Evolutionary conservation across 164 flowering plant species (phyloP).

Genomic region (Magnolia changhungtana): DNA sequence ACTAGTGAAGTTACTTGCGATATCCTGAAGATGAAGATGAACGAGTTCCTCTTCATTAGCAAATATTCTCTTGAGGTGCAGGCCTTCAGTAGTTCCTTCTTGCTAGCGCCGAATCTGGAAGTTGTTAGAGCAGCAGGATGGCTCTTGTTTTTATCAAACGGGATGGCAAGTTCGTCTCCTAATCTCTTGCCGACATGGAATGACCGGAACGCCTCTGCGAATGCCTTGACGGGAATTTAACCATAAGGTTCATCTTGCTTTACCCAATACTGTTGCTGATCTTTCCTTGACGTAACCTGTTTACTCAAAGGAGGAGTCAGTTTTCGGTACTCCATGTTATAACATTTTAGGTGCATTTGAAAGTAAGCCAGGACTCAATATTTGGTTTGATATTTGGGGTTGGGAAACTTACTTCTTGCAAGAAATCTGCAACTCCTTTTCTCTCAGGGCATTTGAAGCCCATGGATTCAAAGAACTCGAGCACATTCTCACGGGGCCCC

Average conservation of each 20-base stretch:
- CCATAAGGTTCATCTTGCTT: constrained; percentile 14
- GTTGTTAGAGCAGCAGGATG: constrained; percentile 63
- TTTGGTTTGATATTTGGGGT: too few species aligned
- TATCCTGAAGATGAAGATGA: constrained; percentile 53
- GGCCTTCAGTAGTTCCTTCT: constrained; percentile 56
- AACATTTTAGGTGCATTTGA: too few species aligned
- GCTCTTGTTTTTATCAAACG: constrained; percentile 57
- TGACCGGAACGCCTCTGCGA: constrained; percentile 55
- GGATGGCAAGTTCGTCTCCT: constrained; percentile 41
- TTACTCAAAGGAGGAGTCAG: background rate
- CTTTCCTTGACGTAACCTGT: constrained; percentile 20
- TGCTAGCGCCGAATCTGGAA: constrained; percentile 47
- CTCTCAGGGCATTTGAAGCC: constrained; percentile 39
- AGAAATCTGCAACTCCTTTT: constrained; percentile 36
- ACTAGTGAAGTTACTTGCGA: constrained; percentile 33
- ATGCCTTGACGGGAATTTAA: constrained; percentile 44
- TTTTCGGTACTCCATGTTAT: background rate
- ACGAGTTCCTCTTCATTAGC: constrained; percentile 75
- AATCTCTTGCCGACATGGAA: constrained; percentile 50
- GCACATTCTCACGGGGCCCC: constrained; percentile 64
- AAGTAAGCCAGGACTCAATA: too few species aligned
- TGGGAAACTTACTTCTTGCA: constrained; percentile 30
- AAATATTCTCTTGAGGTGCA: constrained; percentile 50
- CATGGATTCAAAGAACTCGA: constrained; percentile 51
- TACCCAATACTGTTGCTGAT: constrained; percentile 18